Base-by-base conservation (phyloP, 768 basidiomycete genomes). In the Boletus patriciae region DNA sequence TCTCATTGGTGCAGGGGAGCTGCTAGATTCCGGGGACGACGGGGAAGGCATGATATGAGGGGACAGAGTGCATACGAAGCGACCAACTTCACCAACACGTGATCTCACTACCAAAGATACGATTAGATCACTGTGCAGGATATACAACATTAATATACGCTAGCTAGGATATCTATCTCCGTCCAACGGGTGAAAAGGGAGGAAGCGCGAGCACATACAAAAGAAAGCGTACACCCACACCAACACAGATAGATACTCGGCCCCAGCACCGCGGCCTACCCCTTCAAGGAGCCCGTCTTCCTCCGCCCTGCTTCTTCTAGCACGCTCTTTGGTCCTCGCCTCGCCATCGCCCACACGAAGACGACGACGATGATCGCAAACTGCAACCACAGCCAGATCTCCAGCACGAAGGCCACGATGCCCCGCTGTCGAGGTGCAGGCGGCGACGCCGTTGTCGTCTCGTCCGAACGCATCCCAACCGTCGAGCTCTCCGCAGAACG, bases 371-470 rank as follows among this genome's bases (percentile, higher is more conserved):
- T 83, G 58, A 92, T 77, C 9, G 70, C 76, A 66, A 93, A 92
- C 70, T 94, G 92, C 57, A 92, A 69, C 89, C 90, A 91, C 60
- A 93, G 70, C 92, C 92, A 93, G 21, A 89, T 68, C 73, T 91
- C 88, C 47, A 93, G 63, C 60, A 92, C 68, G 47, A 87, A 72
- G 40, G 67, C 73, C 34, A 74, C 73, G 21, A 77, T 58, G 8
- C 71, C 65, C 7, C 76, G 73, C 16, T 70, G 65, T 54, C 67
- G 70, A 0, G 70, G 68, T 16, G 52, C 49, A 19, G 54, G 40
- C 18, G 53, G n/a, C 5, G 64, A 57, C 55, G 61, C 57, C 53
- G 55, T 48, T 27, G 54, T 44, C 49, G 52, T 38, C 38, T 43
- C 43, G 7, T 47, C 46, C 6, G 61, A 60, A n/a, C 27, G 59